Percentiles rank a stretch among this genome's conserved stretches.
Conservation (phyloP, 805 yeast genomes). For the Myxozyma vanderwaltii region DNA sequence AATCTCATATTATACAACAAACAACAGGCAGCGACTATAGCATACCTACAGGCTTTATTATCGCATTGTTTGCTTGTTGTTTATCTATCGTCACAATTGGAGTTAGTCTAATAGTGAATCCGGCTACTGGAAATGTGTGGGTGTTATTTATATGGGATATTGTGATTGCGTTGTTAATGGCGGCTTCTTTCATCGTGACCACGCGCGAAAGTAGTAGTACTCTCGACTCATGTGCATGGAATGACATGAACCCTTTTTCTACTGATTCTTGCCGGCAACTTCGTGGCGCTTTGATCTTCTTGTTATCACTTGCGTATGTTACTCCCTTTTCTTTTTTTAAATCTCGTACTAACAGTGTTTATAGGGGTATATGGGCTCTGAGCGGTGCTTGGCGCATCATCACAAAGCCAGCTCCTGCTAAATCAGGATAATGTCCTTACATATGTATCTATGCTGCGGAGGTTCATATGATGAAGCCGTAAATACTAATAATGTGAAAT, state of each 20-base stretch:
- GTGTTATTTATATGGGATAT: conserved; percentile 18
- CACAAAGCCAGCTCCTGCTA: neutral
- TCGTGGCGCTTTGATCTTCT: conserved; percentile 26
- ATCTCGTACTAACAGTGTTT: neutral
- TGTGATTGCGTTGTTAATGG: conserved; percentile 6
- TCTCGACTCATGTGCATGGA: conserved; percentile 23
- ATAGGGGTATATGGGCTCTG: conserved; percentile 11
- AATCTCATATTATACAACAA: conserved; percentile 4
- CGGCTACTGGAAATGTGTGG: neutral
- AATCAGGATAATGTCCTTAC: neutral
- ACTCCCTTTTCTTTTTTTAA: neutral
- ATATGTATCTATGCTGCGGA: no score
- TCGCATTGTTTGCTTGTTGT: conserved; percentile 8
- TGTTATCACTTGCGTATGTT: conserved; percentile 23
- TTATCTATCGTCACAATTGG: conserved; percentile 17
- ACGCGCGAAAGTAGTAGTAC: neutral
- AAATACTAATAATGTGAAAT: no score
- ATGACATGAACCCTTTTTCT: conserved; percentile 23
- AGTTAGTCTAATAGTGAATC: neutral
- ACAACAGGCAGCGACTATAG: neutral
- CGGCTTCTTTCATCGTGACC: conserved; percentile 14
- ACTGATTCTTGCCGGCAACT: conserved; percentile 18
- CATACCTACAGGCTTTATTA: conserved; percentile 11
- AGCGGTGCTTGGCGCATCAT: conserved; percentile 3
- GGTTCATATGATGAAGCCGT: no score